Evolutionary conservation across 371 early-diverging fungal genomes (phyloP).

Genomic region (Mucor sp.): DNA sequence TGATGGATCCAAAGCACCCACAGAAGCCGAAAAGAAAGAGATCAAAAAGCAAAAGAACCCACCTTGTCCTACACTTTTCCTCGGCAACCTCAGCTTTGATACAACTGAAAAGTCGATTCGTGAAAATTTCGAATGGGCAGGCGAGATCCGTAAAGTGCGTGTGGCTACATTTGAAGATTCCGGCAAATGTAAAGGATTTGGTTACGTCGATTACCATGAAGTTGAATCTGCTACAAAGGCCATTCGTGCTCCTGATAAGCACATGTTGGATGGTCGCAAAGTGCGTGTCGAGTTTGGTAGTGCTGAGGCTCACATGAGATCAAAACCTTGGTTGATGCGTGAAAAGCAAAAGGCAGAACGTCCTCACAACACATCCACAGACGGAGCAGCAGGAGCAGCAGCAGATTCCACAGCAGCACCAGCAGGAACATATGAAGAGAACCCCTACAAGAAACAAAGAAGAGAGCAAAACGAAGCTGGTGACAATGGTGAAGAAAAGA

Average conservation of each 20-base stretch:
- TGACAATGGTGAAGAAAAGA: constrained; percentile 5
- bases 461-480: constrained; percentile 4
- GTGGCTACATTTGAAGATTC: constrained; percentile 76
- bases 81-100: constrained; percentile 81
- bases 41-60: constrained; percentile 56
- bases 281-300: constrained; percentile 55
- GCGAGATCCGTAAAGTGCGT: constrained; percentile 68
- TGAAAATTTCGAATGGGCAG: constrained; percentile 63
- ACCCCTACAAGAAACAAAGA: constrained; percentile 16
- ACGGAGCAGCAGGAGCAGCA: neutral
- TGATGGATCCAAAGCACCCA: constrained; percentile 31
- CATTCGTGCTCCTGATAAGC: constrained; percentile 55
- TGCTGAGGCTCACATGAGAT: constrained; percentile 60
- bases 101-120: constrained; percentile 65
- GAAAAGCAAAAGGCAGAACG: constrained; percentile 39
- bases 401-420: neutral
- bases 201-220: constrained; percentile 67
- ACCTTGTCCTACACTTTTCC: constrained; percentile 76
- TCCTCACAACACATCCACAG: constrained; percentile 21
- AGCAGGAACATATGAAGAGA: constrained; percentile 9
- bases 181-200: constrained; percentile 79
- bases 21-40: constrained; percentile 42
- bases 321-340: constrained; percentile 56
- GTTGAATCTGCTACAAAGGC: constrained; percentile 68
- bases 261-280: constrained; percentile 44